A percentile compares a stretch with the other conserved stretches of the same genome.
phyloP scores from a whole-genome alignment of 108 stramenopile genomes.

The Conticribra guillardii region DNA sequence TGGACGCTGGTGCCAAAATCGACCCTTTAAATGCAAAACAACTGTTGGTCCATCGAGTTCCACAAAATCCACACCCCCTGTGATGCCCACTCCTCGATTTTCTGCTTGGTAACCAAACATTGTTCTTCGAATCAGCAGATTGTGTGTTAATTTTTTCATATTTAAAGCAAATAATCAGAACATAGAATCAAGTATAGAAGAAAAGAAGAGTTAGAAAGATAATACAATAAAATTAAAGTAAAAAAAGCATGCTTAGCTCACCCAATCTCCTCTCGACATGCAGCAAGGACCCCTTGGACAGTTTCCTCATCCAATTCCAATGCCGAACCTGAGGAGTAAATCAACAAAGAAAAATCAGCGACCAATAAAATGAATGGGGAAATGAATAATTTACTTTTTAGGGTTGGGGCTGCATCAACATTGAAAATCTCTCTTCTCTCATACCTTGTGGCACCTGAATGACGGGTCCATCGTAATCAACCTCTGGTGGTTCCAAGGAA shows the following conservation, averaged over 20 bases:
- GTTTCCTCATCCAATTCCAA: slow-evolving; percentile 73
- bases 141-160: not conserved
- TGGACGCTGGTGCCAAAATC: slow-evolving; percentile 93
- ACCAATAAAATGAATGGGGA: no score
- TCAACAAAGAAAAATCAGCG: no score
- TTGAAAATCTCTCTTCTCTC: no score
- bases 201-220: not conserved
- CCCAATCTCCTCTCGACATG: slow-evolving; percentile 81
- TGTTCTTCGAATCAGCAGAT: slow-evolving; percentile 43
- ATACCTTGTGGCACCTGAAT: slow-evolving; percentile 62
- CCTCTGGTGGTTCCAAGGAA: slow-evolving; percentile 55
- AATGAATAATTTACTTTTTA: no score
- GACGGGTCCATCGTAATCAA: slow-evolving; percentile 35
- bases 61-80: slow-evolving; percentile 93
- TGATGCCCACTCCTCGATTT: slow-evolving; percentile 93
- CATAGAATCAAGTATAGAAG: not conserved
- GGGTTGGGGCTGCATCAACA: no score
- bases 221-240: not conserved
- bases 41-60: slow-evolving; percentile 89
- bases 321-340: slow-evolving; percentile 54
- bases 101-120: slow-evolving; percentile 93
- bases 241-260: not conserved
- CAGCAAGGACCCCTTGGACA: slow-evolving; percentile 71
- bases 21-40: slow-evolving; percentile 63
- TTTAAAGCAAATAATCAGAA: not conserved